Evolutionary conservation across 192 early-diverging fungal species (phyloP).

Genomic region (Funneliformis geosporum): DNA sequence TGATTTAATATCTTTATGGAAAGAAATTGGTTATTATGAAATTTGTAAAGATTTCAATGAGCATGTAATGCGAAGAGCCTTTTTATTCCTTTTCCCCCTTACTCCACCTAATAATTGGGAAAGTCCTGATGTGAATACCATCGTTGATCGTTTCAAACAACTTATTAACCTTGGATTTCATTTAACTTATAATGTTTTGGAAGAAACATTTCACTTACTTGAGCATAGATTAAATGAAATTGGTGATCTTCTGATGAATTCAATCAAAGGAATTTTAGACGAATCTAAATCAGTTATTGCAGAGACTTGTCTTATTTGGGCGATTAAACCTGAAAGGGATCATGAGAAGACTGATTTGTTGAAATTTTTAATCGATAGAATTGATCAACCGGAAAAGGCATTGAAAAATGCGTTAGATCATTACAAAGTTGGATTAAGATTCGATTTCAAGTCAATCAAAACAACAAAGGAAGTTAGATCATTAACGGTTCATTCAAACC

Average conservation of each 20-base stretch:
- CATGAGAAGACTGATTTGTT: neutral
- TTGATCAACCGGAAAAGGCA: too few relatives aligned
- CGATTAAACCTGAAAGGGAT: neutral
- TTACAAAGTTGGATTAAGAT: neutral
- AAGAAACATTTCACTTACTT: slow-evolving; percentile 8
- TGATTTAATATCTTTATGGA: neutral
- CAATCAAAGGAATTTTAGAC: neutral
- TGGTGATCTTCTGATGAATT: neutral
- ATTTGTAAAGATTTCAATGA: slow-evolving; percentile 28
- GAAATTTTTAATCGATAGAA: neutral
- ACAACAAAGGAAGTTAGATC: neutral
- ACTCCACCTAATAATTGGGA: slow-evolving; percentile 4
- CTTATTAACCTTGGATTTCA: slow-evolving; percentile 12
- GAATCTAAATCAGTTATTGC: neutral
- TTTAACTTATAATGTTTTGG: neutral
- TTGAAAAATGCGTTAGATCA: too few relatives aligned
- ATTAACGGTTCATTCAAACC: neutral
- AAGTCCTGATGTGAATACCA: neutral
- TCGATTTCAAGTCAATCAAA: neutral
- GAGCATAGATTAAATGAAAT: slow-evolving; percentile 6
- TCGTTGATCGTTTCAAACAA: neutral
- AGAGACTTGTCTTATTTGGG: neutral
- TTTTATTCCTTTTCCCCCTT: slow-evolving; percentile 6
- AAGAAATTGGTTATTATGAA: neutral
- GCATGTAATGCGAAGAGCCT: slow-evolving; percentile 4